Evolutionary conservation across 2,329 filamentous ascomycete species (phyloP).

Genomic region (Celoporthe dispersa): DNA sequence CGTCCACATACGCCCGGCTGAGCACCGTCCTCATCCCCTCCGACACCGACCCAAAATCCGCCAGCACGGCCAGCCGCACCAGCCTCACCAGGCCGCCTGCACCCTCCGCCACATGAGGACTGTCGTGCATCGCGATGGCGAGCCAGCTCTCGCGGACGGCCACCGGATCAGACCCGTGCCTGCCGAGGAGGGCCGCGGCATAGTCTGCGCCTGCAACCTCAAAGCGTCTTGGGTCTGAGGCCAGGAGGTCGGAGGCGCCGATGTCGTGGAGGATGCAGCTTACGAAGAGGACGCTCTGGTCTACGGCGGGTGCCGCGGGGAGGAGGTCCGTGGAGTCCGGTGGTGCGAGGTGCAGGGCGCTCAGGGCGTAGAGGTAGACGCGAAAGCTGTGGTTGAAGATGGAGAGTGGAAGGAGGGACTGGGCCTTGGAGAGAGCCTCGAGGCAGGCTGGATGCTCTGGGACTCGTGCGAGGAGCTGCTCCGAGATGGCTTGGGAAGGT

Average conservation of each 20-base stretch:
- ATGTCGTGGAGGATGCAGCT: constrained; percentile 44
- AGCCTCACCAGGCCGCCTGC: constrained; percentile 40
- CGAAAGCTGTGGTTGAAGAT: constrained; percentile 36
- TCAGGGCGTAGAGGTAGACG: constrained; percentile 34
- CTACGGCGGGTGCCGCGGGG: neutral
- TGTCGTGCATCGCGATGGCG: constrained; percentile 43
- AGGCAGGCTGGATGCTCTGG: constrained; percentile 33
- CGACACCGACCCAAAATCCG: constrained; percentile 37
- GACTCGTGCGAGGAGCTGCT: constrained; percentile 29
- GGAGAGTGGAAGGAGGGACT: constrained; percentile 31
- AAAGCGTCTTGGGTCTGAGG: constrained; percentile 40
- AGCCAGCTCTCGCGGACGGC: constrained; percentile 41
- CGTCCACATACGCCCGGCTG: constrained; percentile 8
- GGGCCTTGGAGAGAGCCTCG: constrained; percentile 33
- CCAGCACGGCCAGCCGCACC: constrained; percentile 39
- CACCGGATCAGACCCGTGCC: constrained; percentile 34
- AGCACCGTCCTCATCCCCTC: neutral
- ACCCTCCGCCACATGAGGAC: constrained; percentile 42
- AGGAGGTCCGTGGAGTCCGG: constrained; percentile 10
- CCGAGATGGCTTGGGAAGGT: neutral
- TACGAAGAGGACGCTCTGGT: constrained; percentile 39
- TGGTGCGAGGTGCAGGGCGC: constrained; percentile 19
- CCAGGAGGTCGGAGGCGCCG: constrained; percentile 38
- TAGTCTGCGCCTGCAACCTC: constrained; percentile 38
- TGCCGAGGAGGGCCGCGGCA: constrained; percentile 37